Percentiles rank a stretch among this genome's conserved stretches.
These are phyloP conservation scores for Lithospermum erythrorhizon DNA, from an alignment of 257 asterid species.

Conservation along the genomic window DNA sequence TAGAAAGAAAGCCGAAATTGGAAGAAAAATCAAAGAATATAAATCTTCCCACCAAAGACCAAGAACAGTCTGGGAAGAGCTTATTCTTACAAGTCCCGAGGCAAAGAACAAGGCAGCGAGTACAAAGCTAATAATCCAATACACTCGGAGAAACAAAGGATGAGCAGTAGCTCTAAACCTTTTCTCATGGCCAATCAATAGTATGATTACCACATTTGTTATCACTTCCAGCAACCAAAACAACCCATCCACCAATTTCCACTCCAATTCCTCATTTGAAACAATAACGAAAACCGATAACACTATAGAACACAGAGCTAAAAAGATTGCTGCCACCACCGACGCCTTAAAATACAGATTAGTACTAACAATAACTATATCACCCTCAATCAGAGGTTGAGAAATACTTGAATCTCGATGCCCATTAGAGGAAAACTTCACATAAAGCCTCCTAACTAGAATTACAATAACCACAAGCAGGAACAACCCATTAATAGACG, in stretches of 20 bases:
- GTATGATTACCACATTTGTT: constrained; percentile 31
- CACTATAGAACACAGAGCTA: constrained; percentile 27
- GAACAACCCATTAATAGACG: neutral
- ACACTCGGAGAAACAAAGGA: constrained; percentile 50
- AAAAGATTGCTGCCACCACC: constrained; percentile 23
- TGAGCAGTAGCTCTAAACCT: constrained; percentile 45
- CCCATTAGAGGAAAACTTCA: constrained; percentile 25
- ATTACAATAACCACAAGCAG: neutral
- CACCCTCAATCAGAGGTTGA: constrained; percentile 39
- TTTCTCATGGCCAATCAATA: constrained; percentile 54
- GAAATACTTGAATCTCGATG: constrained; percentile 25
- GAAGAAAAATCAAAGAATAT: constrained; percentile 28
- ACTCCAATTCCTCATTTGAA: constrained; percentile 13
- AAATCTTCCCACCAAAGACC: constrained; percentile 45
- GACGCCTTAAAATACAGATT: constrained; percentile 43
- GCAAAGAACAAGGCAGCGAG: constrained; percentile 37
- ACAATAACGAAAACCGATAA: constrained; percentile 32
- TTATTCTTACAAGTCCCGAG: constrained; percentile 35
- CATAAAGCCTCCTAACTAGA: constrained; percentile 22
- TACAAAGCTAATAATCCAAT: constrained; percentile 45
- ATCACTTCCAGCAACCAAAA: constrained; percentile 60
- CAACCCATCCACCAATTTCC: constrained; percentile 43
- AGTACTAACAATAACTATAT: constrained; percentile 25
- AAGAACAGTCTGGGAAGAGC: constrained; percentile 24
- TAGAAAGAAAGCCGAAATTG: constrained; percentile 36